Conservation (phyloP, 163 green algal genomes). For the Chlamydomonas reinhardtii region DNA sequence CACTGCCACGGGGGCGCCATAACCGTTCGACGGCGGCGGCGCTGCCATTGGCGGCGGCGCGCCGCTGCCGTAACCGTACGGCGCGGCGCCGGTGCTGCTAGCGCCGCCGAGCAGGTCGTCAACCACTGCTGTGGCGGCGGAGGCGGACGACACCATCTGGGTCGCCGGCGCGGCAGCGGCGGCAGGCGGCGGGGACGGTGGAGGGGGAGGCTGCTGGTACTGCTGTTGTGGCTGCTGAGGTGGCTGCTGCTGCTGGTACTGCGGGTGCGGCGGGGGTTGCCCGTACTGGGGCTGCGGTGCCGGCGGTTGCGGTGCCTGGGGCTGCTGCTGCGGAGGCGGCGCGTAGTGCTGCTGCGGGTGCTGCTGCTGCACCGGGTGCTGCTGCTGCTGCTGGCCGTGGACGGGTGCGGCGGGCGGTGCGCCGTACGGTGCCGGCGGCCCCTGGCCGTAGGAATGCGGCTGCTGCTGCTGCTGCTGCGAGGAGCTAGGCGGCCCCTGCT, state of each 20-base stretch:
- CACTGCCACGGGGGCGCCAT: no score
- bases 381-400: neutral
- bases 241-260: neutral
- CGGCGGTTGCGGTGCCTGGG: no score
- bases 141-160: neutral
- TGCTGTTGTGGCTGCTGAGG: neutral
- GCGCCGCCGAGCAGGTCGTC: conserved; percentile 32
- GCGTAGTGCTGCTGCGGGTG: neutral
- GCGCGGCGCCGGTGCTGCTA: neutral
- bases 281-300: neutral
- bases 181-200: neutral
- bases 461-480: neutral
- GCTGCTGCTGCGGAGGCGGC: neutral
- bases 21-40: no score
- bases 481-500: no score
- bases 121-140: neutral
- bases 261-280: neutral
- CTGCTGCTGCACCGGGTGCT: neutral
- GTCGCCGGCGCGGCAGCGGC: neutral
- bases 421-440: neutral
- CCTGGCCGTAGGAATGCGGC: neutral
- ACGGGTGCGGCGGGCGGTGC: neutral
- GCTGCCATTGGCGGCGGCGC: no score
- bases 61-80: neutral
- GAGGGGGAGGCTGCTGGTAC: neutral